Base-by-base conservation (phyloP, 2,329 filamentous ascomycete species). In the Macrophomina phaseolina region DNA sequence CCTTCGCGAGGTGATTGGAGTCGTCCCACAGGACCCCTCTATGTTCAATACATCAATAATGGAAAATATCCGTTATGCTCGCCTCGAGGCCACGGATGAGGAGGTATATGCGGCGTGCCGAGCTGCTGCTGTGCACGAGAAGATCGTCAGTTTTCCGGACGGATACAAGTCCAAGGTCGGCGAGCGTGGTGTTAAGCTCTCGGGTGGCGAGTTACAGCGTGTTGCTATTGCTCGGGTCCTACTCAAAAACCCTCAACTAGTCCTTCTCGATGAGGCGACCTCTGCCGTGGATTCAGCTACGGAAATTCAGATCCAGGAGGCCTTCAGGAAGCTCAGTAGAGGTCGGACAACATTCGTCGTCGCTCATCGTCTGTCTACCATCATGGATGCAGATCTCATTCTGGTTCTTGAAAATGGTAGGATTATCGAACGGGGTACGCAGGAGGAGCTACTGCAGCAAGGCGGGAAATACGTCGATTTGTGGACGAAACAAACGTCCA, bases 201-300 rank as follows among this genome's bases (percentile, higher is more conserved):
- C 88, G 4, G 89, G 89, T 1, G 89, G 89, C 30, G 88, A 91
- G 73, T 77, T 90, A 5, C 89, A 91, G 71, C 85, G 89, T 55
- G 84, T 90, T 34, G 88, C 89, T 5, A 90, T 90, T 73, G 89
- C 89, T 7, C 87, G 93, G 1, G 90, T 93, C 8, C 83, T 94
- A 58, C 87, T 96, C 76, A 94, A 94, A 79, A 87, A 87, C 68
- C 90, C 92, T 0, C 92, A 95, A 72, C 85, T 97, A 51, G 86
- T 97, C 3, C 89, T 97, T 18, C 85, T 97, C 0, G 93, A 97
- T 73, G 93, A 97, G 80, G 90, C 93, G 0, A 96, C 94, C 66
- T 92, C 91, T 53, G 92, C 93, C 62, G 93, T 97, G 86, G 90
- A 94, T 70, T 89, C 91, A 34, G 84, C 83, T 0, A 90, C 88